phyloP scores from a whole-genome alignment of 495 filamentous ascomycete genomes.

The Cercophora sp. region DNA sequence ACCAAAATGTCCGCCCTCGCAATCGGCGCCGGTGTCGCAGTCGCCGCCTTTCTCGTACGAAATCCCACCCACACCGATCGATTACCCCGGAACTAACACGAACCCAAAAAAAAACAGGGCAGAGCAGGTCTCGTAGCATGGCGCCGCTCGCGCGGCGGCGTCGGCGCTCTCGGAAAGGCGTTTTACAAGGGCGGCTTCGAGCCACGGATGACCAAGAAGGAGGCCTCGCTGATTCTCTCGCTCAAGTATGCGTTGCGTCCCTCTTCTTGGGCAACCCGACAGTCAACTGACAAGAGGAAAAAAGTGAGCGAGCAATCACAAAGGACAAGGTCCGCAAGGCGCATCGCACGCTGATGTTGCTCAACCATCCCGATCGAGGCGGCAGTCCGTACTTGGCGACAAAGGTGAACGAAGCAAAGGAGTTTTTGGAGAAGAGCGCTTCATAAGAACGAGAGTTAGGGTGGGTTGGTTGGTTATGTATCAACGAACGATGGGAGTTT shows the following conservation, averaged over 20 bases:
- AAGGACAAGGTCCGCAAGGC: slow-evolving; percentile 95
- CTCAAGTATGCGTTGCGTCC: slow-evolving; percentile 67
- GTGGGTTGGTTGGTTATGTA: not conserved
- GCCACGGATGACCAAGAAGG: slow-evolving; percentile 81
- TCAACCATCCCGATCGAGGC: slow-evolving; percentile 96
- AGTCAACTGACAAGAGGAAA: not conserved
- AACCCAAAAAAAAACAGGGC: slow-evolving; percentile 51
- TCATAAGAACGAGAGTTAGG: slow-evolving; percentile 9
- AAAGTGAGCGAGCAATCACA: slow-evolving; percentile 75
- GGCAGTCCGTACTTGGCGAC: slow-evolving; percentile 95
- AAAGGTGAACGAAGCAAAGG: slow-evolving; percentile 97
- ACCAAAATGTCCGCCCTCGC: slow-evolving; percentile 71
- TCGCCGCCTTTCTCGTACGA: slow-evolving; percentile 72
- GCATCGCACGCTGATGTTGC: slow-evolving; percentile 91
- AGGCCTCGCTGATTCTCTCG: slow-evolving; percentile 88
- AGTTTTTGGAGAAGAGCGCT: slow-evolving; percentile 77
- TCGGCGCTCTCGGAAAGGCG: slow-evolving; percentile 74
- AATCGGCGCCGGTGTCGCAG: slow-evolving; percentile 72
- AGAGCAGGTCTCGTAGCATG: slow-evolving; percentile 87
- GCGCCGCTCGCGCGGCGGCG: slow-evolving; percentile 72
- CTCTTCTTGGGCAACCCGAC: too few species aligned
- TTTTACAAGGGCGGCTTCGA: slow-evolving; percentile 99
- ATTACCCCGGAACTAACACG: not conserved
- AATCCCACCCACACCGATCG: not conserved
- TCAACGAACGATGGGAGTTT: too few species aligned